Conservation (phyloP, 2,329 filamentous ascomycete species). For the Metarhizium brunneum region DNA sequence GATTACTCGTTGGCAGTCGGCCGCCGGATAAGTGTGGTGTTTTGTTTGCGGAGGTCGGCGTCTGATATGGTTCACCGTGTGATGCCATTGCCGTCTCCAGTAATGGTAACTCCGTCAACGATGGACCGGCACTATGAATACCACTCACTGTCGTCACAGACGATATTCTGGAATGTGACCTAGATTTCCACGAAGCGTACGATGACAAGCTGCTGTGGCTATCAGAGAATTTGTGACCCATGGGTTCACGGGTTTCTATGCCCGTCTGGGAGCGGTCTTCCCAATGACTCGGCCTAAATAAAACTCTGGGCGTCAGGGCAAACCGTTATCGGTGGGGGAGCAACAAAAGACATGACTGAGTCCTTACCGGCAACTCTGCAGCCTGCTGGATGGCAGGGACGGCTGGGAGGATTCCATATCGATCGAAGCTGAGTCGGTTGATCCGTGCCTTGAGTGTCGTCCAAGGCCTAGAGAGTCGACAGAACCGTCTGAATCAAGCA, state of each 20-base stretch:
- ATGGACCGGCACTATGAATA: conserved; percentile 23
- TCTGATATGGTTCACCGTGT: conserved; percentile 11
- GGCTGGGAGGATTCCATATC: conserved; percentile 5
- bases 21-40: neutral
- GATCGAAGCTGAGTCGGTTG: conserved; percentile 17
- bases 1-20: neutral
- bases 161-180: conserved; percentile 42
- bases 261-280: conserved; percentile 1
- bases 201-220: conserved; percentile 45
- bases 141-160: conserved; percentile 43
- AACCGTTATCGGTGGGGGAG: neutral
- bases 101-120: conserved; percentile 27
- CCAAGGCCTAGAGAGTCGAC: conserved; percentile 10
- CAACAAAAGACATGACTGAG: neutral
- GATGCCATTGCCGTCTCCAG: conserved; percentile 26
- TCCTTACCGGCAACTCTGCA: conserved; percentile 4
- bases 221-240: conserved; percentile 29
- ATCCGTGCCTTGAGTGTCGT: conserved; percentile 20
- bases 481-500: conserved; percentile 12
- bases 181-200: conserved; percentile 36
- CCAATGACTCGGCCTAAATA: conserved; percentile 4
- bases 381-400: neutral
- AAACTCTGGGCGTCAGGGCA: neutral
- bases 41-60: conserved; percentile 3
- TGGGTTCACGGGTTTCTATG: conserved; percentile 1